Percentiles rank a stretch among this genome's conserved stretches.
These are phyloP conservation scores for Reutealis trisperma DNA, from an alignment of 345 rosid genomes.

Conservation along the genomic window DNA sequence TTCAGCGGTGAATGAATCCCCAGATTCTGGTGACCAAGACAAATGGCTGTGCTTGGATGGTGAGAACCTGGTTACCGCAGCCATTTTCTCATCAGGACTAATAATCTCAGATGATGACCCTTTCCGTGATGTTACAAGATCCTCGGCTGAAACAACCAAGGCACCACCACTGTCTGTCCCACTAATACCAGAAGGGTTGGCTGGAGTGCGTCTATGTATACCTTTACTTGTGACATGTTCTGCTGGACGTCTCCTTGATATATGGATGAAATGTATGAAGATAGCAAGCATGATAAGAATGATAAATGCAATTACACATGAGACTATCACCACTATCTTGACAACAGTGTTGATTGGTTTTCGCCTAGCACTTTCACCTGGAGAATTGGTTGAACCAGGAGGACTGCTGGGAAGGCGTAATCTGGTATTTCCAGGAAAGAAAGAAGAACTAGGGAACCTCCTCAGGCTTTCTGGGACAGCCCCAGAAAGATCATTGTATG, in stretches of 20 bases:
- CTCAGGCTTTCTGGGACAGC: conserved; percentile 81
- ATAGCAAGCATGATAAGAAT: conserved; percentile 75
- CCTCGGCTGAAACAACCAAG: conserved; percentile 81
- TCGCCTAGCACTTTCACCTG: conserved; percentile 47
- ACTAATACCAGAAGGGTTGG: conserved; percentile 50
- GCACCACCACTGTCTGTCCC: conserved; percentile 60
- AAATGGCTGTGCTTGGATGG: conserved; percentile 76
- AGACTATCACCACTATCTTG: conserved; percentile 68
- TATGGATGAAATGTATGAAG: conserved; percentile 59
- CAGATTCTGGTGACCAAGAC: conserved; percentile 96
- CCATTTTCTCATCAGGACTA: conserved; percentile 77
- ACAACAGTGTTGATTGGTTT: conserved; percentile 52
- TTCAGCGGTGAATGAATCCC: conserved; percentile 85
- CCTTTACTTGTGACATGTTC: conserved; percentile 52
- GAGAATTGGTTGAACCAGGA: conserved; percentile 44
- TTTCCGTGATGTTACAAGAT: conserved; percentile 71
- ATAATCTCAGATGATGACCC: conserved; percentile 78
- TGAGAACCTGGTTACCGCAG: conserved; percentile 70
- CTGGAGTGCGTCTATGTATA: conserved; percentile 39
- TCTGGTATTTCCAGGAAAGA: conserved; percentile 74
- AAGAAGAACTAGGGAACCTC: conserved; percentile 73
- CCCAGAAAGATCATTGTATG: conserved; percentile 87
- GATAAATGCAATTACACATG: conserved; percentile 69
- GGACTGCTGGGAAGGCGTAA: conserved; percentile 56
- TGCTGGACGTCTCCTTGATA: conserved; percentile 53